phyloP scores from a whole-genome alignment of 2,329 filamentous ascomycete species.

The Delphinella strobiligena region DNA sequence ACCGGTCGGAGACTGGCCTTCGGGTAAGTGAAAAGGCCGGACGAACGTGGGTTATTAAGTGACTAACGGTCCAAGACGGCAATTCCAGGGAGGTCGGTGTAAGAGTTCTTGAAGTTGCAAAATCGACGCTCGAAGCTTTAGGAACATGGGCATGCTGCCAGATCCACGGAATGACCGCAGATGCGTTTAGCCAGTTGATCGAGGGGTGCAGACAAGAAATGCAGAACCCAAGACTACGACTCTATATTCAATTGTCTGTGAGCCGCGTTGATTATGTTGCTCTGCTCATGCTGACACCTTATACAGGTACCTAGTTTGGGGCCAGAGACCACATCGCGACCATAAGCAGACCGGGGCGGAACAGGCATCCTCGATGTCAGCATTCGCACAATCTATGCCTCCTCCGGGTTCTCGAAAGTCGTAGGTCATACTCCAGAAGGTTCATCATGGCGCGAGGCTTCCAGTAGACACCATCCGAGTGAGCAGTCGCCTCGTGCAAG shows the following conservation, averaged over 20 bases:
- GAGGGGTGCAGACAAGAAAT: constrained; percentile 7
- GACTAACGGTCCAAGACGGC: background rate
- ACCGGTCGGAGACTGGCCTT: constrained; percentile 9
- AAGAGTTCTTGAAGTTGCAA: background rate
- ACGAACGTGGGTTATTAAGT: background rate
- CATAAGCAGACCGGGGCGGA: background rate
- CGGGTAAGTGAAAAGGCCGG: constrained; percentile 5
- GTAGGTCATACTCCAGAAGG: too few species aligned
- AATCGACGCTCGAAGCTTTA: constrained; percentile 7
- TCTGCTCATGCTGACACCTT: constrained; percentile 1
- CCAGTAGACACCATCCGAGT: too few species aligned
- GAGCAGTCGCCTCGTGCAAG: too few species aligned
- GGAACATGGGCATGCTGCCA: constrained; percentile 9
- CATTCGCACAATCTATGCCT: background rate
- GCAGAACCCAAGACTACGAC: constrained; percentile 3
- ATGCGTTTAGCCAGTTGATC: constrained; percentile 7
- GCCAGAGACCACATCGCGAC: constrained; percentile 1
- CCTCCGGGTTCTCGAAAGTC: background rate
- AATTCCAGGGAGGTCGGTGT: constrained; percentile 1
- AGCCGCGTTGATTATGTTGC: background rate
- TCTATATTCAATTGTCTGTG: constrained; percentile 11
- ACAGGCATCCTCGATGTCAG: background rate
- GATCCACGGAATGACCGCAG: constrained; percentile 4
- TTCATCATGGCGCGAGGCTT: too few species aligned
- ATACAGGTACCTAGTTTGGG: constrained; percentile 7